Base-by-base conservation (phyloP, 495 filamentous ascomycete genomes). In the Penicillium egyptiacum region DNA sequence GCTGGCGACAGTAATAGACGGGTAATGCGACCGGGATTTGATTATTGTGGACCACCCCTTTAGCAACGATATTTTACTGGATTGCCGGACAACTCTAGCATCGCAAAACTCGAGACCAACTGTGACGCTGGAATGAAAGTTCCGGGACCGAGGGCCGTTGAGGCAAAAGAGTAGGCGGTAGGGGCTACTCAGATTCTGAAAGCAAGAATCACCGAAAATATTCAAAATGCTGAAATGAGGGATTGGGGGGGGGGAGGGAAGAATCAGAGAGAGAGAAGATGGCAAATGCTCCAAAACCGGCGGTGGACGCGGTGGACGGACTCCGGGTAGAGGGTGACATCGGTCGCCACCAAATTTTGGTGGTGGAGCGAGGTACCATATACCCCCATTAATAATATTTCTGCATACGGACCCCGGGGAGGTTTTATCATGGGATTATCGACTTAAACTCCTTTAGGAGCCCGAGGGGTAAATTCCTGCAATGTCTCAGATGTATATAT, bases 221-320 rank as follows among this genome's bases (percentile, higher is more conserved):
- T 33, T 37, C 10, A 25, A 25, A 5, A 23, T 43, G 26, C 22
- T 53, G 37, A 14, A 11, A 31, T 40, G 43, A 4, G 19, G 11
- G 4, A 22, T 19, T 12, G 17, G 19, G 22, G 35, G 50, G 12
- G 47, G 37, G 57, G 52, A 28, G 55, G 55, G 28, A 40, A 20
- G 30, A 33, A 37, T 43, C 30, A 47, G 45, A 55, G 25, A 40
- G 50, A 20, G 51, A 50, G 45, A 55, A 54, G 42, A 58, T 47
- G 48, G 39, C 39, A 51, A 53, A 52, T 53, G 50, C 60, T 54
- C 58, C 50, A 45, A 64, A 64, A 46, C 54, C 55, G 58, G 63
- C 63, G 59, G 63, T 65, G 62, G 62, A 65, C 61, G 53, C n/a
- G n/a, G 57, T 65, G 63, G 59, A 65, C 61, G 54, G 58, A 51